Evolutionary conservation across 495 filamentous ascomycete species (phyloP).

Genomic region (Hyaloscypha bicolor): DNA sequence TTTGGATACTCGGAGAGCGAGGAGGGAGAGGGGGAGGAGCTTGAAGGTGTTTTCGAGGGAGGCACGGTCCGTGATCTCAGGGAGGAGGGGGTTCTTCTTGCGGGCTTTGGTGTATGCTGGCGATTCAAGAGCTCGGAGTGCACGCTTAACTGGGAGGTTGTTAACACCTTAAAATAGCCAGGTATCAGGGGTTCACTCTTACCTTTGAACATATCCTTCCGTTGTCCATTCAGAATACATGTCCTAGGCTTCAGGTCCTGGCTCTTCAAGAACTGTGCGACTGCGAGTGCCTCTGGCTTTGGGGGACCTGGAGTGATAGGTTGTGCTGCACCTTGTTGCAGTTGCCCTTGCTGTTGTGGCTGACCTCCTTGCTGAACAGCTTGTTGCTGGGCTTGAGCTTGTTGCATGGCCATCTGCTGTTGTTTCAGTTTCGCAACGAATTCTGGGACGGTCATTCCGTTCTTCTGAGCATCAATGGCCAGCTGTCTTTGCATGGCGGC

Average conservation of each 20-base stretch:
- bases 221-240: constrained; percentile 91
- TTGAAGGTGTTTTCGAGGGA: constrained; percentile 93
- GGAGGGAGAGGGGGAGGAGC: constrained; percentile 90
- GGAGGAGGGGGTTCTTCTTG: constrained; percentile 86
- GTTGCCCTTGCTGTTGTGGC: constrained; percentile 42
- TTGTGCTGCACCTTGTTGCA: constrained; percentile 43
- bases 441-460: constrained; percentile 74
- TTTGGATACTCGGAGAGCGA: constrained; percentile 89
- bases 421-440: constrained; percentile 70
- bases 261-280: constrained; percentile 84
- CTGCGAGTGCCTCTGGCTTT: constrained; percentile 82
- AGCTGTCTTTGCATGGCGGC: constrained; percentile 81
- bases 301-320: constrained; percentile 73
- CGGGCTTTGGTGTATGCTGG: constrained; percentile 84
- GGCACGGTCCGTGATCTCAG: constrained; percentile 81
- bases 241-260: constrained; percentile 90
- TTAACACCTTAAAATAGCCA: constrained; percentile 1
- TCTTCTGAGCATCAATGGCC: constrained; percentile 70
- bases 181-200: constrained; percentile 14
- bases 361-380: constrained; percentile 47
- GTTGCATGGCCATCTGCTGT: constrained; percentile 26
- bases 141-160: constrained; percentile 81
- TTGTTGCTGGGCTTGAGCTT: constrained; percentile 67
- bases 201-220: constrained; percentile 99
- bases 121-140: constrained; percentile 88